phyloP scores from a whole-genome alignment of 164 flowering plant genomes.

The Cinnamomum micranthum region DNA sequence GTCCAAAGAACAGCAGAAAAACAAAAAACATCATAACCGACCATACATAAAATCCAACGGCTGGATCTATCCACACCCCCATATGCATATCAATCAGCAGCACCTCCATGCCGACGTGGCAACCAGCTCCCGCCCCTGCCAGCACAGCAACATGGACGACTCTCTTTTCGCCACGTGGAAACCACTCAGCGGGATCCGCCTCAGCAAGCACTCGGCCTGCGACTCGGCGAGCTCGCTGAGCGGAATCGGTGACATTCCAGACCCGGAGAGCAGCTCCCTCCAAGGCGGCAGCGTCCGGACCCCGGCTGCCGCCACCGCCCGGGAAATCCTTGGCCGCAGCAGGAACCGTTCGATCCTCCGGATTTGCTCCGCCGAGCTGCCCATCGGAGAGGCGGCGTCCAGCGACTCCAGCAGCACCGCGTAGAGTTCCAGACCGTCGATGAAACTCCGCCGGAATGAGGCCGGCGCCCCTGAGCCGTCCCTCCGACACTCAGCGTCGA shows the following conservation, averaged over 20 bases:
- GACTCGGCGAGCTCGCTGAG: slow-evolving; percentile 70
- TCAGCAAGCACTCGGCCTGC: slow-evolving; percentile 73
- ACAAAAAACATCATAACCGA: background rate
- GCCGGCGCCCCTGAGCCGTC: slow-evolving; percentile 9
- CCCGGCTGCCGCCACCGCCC: slow-evolving; percentile 42
- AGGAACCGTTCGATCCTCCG: slow-evolving; percentile 58
- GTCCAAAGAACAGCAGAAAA: background rate
- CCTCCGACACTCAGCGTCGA: slow-evolving; percentile 53
- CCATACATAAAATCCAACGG: background rate
- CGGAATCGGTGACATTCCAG: slow-evolving; percentile 63
- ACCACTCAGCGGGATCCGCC: slow-evolving; percentile 59
- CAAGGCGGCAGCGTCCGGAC: slow-evolving; percentile 38
- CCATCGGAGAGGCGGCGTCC: slow-evolving; percentile 47
- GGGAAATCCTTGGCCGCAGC: slow-evolving; percentile 52
- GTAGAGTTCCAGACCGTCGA: slow-evolving; percentile 64
- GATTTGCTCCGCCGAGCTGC: slow-evolving; percentile 35
- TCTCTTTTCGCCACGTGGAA: slow-evolving; percentile 80
- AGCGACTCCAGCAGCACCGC: slow-evolving; percentile 67
- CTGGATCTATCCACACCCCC: background rate
- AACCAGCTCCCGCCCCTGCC: slow-evolving; percentile 73
- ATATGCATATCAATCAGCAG: slow-evolving; percentile 12
- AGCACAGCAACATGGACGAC: slow-evolving; percentile 76
- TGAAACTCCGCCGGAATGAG: slow-evolving; percentile 29
- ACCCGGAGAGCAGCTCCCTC: slow-evolving; percentile 54
- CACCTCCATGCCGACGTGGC: slow-evolving; percentile 95